Percentiles rank a stretch among this genome's conserved stretches.
phyloP scores from a whole-genome alignment of 2,329 filamentous ascomycete genomes.

The Phyllosticta citrichinensis region DNA sequence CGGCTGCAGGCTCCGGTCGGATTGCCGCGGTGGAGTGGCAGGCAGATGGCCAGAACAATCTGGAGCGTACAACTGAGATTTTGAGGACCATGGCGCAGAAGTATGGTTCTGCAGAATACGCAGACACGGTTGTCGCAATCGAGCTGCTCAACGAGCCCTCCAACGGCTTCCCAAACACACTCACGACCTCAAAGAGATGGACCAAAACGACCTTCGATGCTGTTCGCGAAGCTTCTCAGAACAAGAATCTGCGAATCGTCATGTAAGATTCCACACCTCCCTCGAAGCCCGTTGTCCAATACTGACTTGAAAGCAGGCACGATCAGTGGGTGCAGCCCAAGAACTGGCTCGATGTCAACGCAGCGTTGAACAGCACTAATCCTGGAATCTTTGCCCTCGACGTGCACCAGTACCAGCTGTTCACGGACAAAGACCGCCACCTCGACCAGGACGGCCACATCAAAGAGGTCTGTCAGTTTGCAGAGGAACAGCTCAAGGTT shows the following conservation, averaged over 20 bases:
- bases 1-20: conserved; percentile 31
- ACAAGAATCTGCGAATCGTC: conserved; percentile 38
- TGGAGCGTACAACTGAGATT: conserved; percentile 26
- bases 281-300: conserved; percentile 12
- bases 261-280: conserved; percentile 22
- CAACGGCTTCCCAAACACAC: conserved; percentile 34
- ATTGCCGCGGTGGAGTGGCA: conserved; percentile 19
- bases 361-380: conserved; percentile 42
- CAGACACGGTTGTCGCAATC: conserved; percentile 34
- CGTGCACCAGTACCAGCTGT: conserved; percentile 42
- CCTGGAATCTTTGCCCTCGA: conserved; percentile 51
- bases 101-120: conserved; percentile 28
- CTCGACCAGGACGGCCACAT: conserved; percentile 33
- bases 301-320: conserved; percentile 21
- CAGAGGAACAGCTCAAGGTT: conserved; percentile 42
- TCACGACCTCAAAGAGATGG: conserved; percentile 26
- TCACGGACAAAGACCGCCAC: conserved; percentile 24
- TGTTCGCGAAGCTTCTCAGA: conserved; percentile 38
- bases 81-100: conserved; percentile 30
- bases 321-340: conserved; percentile 45
- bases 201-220: conserved; percentile 35
- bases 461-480: conserved; percentile 34
- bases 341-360: conserved; percentile 37
- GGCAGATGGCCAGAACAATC: conserved; percentile 27
- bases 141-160: conserved; percentile 38